Evolutionary conservation across 805 yeast genomes (phyloP).

Genomic region (Candida awuae): DNA sequence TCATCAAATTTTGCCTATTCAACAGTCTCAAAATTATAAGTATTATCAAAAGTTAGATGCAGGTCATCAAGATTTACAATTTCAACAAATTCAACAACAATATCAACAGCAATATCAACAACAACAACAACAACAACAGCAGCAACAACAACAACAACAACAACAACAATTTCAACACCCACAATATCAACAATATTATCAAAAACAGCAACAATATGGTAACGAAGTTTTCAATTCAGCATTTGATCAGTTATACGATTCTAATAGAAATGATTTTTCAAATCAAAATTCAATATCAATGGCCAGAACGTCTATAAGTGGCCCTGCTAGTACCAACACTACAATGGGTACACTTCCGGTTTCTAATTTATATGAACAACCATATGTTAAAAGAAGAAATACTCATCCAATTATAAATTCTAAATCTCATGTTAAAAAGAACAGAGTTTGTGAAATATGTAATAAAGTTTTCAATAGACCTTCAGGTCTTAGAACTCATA

Average conservation of each 20-base stretch:
- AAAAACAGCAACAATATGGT: background rate
- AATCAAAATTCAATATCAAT: background rate
- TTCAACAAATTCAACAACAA: background rate
- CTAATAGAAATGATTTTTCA: too few species aligned
- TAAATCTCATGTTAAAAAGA: background rate
- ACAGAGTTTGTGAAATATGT: conserved; percentile 9
- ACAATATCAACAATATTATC: background rate
- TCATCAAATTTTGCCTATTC: background rate
- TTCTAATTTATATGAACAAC: background rate
- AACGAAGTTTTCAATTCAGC: background rate
- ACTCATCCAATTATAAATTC: background rate
- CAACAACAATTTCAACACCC: background rate
- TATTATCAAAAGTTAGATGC: conserved; percentile 1
- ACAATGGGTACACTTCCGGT: background rate
- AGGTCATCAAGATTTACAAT: background rate
- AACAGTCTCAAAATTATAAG: conserved; percentile 1
- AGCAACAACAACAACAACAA: background rate
- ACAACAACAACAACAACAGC: background rate
- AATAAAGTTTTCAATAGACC: conserved; percentile 67
- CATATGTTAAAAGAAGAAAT: conserved; percentile 5
- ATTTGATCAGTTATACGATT: too few species aligned
- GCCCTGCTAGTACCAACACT: background rate
- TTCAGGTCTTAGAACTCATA: conserved; percentile 72
- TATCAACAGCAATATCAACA: background rate
- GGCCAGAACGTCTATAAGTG: background rate